These are phyloP conservation scores for Filosporella fistucella DNA, from an alignment of 495 filamentous ascomycete species.

Conservation along the genomic window DNA sequence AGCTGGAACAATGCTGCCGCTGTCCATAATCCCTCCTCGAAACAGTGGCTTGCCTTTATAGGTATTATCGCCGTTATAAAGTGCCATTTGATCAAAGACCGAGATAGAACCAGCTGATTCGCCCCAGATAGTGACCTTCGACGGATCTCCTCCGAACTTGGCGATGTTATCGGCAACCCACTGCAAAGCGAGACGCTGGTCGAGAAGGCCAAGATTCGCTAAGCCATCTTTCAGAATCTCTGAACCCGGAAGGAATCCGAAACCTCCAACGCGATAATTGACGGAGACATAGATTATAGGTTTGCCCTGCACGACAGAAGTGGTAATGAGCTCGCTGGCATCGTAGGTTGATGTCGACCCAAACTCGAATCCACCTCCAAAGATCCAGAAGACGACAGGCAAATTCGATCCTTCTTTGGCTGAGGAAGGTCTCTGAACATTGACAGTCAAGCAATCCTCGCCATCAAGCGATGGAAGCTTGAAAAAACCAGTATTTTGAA, in stretches of 20 bases:
- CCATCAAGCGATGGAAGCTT: conserved; percentile 39
- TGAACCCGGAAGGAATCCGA: conserved; percentile 55
- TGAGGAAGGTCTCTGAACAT: conserved; percentile 54
- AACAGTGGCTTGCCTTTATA: conserved; percentile 69
- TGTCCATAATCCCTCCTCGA: conserved; percentile 59
- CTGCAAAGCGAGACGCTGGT: conserved; percentile 35
- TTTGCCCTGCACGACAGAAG: conserved; percentile 49
- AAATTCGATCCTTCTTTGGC: conserved; percentile 35
- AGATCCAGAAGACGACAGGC: conserved; percentile 65
- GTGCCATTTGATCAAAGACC: conserved; percentile 62
- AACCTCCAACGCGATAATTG: conserved; percentile 56
- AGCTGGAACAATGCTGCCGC: conserved; percentile 58
- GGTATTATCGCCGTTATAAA: conserved; percentile 62
- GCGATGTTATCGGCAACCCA: conserved; percentile 48
- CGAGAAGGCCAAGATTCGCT: conserved; percentile 36
- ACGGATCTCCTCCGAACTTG: conserved; percentile 29
- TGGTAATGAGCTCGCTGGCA: conserved; percentile 43
- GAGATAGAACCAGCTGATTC: conserved; percentile 45
- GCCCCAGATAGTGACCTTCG: conserved; percentile 37
- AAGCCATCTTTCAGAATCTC: conserved; percentile 64
- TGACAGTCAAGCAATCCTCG: conserved; percentile 63
- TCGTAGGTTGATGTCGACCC: conserved; percentile 52
- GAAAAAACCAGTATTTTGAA: conserved; percentile 53
- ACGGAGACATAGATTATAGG: conserved; percentile 57
- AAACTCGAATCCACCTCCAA: conserved; percentile 59